Evolutionary conservation across 2,329 filamentous ascomycete species (phyloP).

Genomic region (Ceratocystis destructans): DNA sequence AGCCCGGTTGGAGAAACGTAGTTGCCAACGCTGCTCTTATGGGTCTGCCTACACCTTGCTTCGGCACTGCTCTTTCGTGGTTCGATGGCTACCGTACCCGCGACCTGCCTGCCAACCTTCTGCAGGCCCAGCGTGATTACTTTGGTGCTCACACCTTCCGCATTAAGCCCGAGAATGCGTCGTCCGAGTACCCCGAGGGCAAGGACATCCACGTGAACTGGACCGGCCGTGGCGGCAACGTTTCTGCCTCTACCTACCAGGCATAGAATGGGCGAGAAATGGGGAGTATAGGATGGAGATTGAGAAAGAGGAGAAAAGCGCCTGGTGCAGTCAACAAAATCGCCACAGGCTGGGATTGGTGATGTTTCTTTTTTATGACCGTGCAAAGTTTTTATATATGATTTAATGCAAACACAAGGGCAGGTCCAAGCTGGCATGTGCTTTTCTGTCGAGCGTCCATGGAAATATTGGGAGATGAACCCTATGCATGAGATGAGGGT

Average conservation of each 20-base stretch:
- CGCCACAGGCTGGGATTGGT: constrained; percentile 12
- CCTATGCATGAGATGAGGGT: too few relatives aligned
- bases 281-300: too few relatives aligned
- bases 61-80: constrained; percentile 94
- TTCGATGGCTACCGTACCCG: constrained; percentile 97
- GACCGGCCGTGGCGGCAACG: constrained; percentile 94
- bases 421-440: constrained; percentile 6
- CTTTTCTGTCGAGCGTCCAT: too few relatives aligned
- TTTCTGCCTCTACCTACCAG: constrained; percentile 94
- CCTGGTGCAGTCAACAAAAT: constrained; percentile 9
- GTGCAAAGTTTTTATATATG: constrained; percentile 16
- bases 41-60: constrained; percentile 90
- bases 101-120: constrained; percentile 92
- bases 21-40: constrained; percentile 84
- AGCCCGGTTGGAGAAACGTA: constrained; percentile 82
- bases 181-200: constrained; percentile 65
- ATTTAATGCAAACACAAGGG: constrained; percentile 17
- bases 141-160: constrained; percentile 89
- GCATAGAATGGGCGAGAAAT: constrained; percentile 45
- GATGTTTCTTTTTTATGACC: constrained; percentile 17
- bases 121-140: constrained; percentile 99
- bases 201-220: constrained; percentile 98
- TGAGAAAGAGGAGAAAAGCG: constrained; percentile 7
- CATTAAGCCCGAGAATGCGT: constrained; percentile 69
- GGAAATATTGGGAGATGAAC: too few relatives aligned